Percentiles rank a stretch among this genome's conserved stretches.
These are phyloP conservation scores for Ustilago cynodontis DNA, from an alignment of 1,284 basidiomycete species.

Conservation along the genomic window DNA sequence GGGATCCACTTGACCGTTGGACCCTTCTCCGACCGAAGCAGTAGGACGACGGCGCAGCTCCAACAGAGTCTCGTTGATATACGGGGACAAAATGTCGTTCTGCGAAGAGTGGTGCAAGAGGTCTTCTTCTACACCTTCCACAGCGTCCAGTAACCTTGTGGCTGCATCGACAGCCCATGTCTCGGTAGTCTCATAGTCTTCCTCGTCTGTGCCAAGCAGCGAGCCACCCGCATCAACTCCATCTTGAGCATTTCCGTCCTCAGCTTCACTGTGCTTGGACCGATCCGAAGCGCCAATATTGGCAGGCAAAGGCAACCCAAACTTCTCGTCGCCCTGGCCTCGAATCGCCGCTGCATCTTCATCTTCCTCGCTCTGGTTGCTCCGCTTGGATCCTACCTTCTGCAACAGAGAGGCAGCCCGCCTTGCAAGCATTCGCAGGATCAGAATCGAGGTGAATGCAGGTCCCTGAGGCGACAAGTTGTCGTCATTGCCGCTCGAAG, in stretches of 20 bases:
- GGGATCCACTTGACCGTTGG: slow-evolving; percentile 18
- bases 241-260: slow-evolving; percentile 5
- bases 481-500: slow-evolving; percentile 53
- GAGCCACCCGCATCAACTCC: not conserved
- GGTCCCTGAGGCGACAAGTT: slow-evolving; percentile 58
- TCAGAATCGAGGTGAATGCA: slow-evolving; percentile 58
- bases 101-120: slow-evolving; percentile 56
- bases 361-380: slow-evolving; percentile 13
- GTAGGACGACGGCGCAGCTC: slow-evolving; percentile 49
- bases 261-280: slow-evolving; percentile 1
- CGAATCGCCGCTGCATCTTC: slow-evolving; percentile 37
- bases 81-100: slow-evolving; percentile 65
- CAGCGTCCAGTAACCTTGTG: slow-evolving; percentile 55
- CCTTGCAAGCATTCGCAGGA: slow-evolving; percentile 63
- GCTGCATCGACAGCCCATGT: slow-evolving; percentile 57
- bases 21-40: not conserved
- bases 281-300: slow-evolving; percentile 45
- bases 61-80: slow-evolving; percentile 63
- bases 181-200: slow-evolving; percentile 35
- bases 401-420: slow-evolving; percentile 52
- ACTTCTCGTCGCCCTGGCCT: slow-evolving; percentile 57
- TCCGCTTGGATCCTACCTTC: slow-evolving; percentile 47
- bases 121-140: slow-evolving; percentile 55
- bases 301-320: slow-evolving; percentile 61
- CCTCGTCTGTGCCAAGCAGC: slow-evolving; percentile 13